phyloP scores from a whole-genome alignment of 257 asterid genomes.

The Coffea eugenioides region DNA sequence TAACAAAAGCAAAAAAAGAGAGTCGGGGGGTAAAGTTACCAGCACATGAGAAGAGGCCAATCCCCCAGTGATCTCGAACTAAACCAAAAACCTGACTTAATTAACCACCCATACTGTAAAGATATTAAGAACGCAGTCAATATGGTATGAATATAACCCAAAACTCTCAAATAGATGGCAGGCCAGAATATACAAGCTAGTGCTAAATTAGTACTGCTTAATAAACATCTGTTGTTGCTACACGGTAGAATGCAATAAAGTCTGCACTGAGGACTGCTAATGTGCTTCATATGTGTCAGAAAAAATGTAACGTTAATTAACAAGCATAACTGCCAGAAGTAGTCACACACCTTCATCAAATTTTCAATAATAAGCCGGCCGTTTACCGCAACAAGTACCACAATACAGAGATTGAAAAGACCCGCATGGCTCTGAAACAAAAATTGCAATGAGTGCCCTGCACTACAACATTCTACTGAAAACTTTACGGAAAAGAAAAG shows the following conservation, averaged over 20 bases:
- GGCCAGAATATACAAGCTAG: neutral
- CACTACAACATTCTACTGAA: constrained; percentile 3
- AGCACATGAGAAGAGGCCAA: constrained; percentile 97
- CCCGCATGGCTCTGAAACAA: constrained; percentile 97
- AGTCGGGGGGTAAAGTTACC: constrained; percentile 47
- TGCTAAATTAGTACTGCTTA: neutral
- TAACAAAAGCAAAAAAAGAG: constrained; percentile 1
- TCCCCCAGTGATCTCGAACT: constrained; percentile 79
- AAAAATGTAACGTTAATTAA: neutral
- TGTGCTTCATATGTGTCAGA: neutral
- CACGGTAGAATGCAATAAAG: neutral
- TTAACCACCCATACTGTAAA: constrained; percentile 95
- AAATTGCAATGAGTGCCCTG: constrained; percentile 29
- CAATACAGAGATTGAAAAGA: constrained; percentile 93
- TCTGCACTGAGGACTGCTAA: neutral
- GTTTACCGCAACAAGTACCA: constrained; percentile 98
- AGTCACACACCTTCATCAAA: constrained; percentile 80
- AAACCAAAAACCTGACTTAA: constrained; percentile 84
- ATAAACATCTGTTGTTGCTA: neutral
- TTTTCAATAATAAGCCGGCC: constrained; percentile 96
- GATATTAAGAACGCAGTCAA: constrained; percentile 22
- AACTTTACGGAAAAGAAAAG: neutral
- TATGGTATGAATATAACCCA: neutral
- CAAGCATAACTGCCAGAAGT: neutral
- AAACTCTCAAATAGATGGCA: neutral